A percentile compares a stretch with the other conserved stretches of the same genome.
Evolutionary conservation across 495 filamentous ascomycete species (phyloP).

Genomic region (Halenospora varia): DNA sequence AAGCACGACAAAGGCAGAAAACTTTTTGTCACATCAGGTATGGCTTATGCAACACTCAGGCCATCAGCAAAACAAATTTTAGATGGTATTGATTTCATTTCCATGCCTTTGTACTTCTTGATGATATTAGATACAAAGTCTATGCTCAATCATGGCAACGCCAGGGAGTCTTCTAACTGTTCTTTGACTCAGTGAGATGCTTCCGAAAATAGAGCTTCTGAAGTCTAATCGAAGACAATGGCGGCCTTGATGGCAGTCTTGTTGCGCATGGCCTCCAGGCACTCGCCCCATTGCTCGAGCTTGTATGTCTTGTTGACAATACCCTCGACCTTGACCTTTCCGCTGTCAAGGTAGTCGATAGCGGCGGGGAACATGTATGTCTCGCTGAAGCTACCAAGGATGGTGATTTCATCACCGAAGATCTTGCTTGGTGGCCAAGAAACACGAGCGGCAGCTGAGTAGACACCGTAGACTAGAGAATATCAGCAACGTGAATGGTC

Average conservation of each 20-base stretch:
- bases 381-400: conserved; percentile 66
- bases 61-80: too few relatives aligned
- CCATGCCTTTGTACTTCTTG: too few relatives aligned
- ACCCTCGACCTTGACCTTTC: conserved; percentile 55
- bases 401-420: conserved; percentile 57
- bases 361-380: conserved; percentile 72
- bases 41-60: too few relatives aligned
- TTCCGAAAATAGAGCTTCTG: not conserved
- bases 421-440: conserved; percentile 66
- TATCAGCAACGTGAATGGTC: too few relatives aligned
- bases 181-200: too few relatives aligned
- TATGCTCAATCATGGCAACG: too few relatives aligned
- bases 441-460: conserved; percentile 54
- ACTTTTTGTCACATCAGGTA: too few relatives aligned
- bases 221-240: conserved; percentile 51
- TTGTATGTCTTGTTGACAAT: conserved; percentile 52
- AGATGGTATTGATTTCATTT: too few relatives aligned
- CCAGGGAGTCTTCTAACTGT: too few relatives aligned
- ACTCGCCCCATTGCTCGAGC: conserved; percentile 50
- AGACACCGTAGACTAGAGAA: conserved; percentile 54
- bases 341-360: conserved; percentile 64
- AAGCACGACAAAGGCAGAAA: too few relatives aligned
- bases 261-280: conserved; percentile 53
- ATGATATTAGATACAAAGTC: too few relatives aligned
- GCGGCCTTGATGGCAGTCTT: conserved; percentile 71